Base-by-base conservation (phyloP, 2,329 filamentous ascomycete genomes). In the Pochonia chlamydosporia region DNA sequence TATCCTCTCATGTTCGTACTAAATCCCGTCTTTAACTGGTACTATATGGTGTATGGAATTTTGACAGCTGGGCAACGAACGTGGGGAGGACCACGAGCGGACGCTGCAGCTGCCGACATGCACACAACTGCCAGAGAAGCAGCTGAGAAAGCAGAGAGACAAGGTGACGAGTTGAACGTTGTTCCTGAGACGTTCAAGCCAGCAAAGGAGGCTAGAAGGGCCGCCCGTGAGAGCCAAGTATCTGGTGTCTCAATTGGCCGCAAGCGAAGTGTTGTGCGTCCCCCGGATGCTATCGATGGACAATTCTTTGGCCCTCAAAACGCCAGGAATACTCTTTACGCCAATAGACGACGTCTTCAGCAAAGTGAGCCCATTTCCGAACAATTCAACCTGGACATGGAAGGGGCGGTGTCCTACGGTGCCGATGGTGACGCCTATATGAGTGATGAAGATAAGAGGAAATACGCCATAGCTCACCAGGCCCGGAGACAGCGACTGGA, bases 1-100 rank as follows among this genome's bases (percentile, higher is more conserved):
- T 97, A 97, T 63, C 92, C 92, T 0, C 59, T 97, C 52, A 96
- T 97, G 90, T 97, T 96, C 63, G 70, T 96, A 40, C 66, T 96
- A 53, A 97, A 96, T 61, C 92, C 93, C 1, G 95, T 97, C 62
- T 91, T 96, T 76, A 97, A 97, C 68, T 97, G 92, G 92, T 80
- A 89, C 49, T 97, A 97, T 71, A 96, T 96, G 87, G 86, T 96
- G 3, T 96, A 96, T 64, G 91, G 90, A 39, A 95, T 96, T 56
- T 93, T 95, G 66, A 96, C 92, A 1, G 90, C 91, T 25, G 90
- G 91, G 18, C 89, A 96, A 64, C 79, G 92, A 54, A 97, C 92
- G 2, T 99, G 93, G 92, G 92, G 92, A 55, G 92, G 92, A 0
- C 93, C 92, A 10, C 81, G 92, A 59, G 90, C 89, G 2, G 92